Evolutionary conservation across 2,329 filamentous ascomycete species (phyloP).

Genomic region (Lasiodiplodia sp.): DNA sequence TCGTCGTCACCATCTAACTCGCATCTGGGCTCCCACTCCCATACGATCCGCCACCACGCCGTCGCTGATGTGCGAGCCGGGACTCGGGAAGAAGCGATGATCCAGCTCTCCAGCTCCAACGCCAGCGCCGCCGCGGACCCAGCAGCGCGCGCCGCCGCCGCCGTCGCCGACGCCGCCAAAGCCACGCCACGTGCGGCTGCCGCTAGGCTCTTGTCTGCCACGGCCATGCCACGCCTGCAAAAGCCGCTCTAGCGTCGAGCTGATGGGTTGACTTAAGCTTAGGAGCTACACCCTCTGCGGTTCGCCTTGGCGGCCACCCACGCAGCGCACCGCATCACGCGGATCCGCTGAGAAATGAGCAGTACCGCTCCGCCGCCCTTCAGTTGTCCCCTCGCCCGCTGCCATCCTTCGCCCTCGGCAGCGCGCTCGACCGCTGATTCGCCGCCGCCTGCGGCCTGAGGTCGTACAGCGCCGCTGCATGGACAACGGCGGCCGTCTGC

Average conservation of each 20-base stretch:
- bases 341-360: constrained; percentile 22
- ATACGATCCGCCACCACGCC: constrained; percentile 21
- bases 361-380: constrained; percentile 16
- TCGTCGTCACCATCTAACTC: constrained; percentile 8
- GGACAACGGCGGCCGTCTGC: constrained; percentile 29
- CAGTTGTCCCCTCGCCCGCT: constrained; percentile 10
- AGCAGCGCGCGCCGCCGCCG: background rate
- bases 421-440: constrained; percentile 13
- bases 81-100: constrained; percentile 24
- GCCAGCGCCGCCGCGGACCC: background rate
- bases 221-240: background rate
- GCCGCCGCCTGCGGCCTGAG: constrained; percentile 17
- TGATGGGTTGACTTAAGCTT: constrained; percentile 24
- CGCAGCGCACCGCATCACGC: constrained; percentile 26
- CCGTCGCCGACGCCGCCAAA: background rate
- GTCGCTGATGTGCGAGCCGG: constrained; percentile 16
- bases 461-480: constrained; percentile 26
- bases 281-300: constrained; percentile 17
- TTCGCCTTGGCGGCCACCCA: constrained; percentile 15
- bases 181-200: background rate
- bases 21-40: constrained; percentile 25
- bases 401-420: constrained; percentile 18
- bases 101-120: background rate
- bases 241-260: constrained; percentile 2
- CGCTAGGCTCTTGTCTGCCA: constrained; percentile 1